Base-by-base conservation (phyloP, 2,329 filamentous ascomycete species). In the Clonostachys byssicola region DNA sequence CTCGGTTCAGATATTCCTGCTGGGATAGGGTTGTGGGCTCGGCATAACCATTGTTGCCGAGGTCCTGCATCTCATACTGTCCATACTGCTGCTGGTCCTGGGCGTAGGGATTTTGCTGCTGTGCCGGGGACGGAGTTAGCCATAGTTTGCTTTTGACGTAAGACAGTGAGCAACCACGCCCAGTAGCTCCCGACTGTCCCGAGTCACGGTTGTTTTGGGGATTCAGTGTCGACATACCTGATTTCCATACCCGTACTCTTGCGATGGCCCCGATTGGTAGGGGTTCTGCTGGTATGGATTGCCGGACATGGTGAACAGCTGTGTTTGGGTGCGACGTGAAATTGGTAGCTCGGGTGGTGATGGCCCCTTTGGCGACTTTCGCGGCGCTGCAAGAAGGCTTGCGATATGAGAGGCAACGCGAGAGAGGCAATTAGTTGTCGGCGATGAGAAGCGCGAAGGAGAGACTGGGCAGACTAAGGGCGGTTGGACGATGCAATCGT, bases 1-100 rank as follows among this genome's bases (percentile, higher is more conserved):
- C 81, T 64, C 84, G 84, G 56, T 72, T 65, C 53, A 90, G 77
- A 68, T 88, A 90, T 53, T 88, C 85, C 52, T 78, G 72, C 61
- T 85, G 82, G 46, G 76, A 76, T 13, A 49, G 9, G 42, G 41
- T 38, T 49, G 42, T 56, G 55, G 51, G 60, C 56, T 53, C 68
- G 48, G 53, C 55, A 48, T 51, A 52, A 38, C 43, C 39, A 44
- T 49, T 52, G 64, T 51, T 58, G 60, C 67, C 66, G 57, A 80
- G 79, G 51, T 74, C 69, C 54, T 79, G 75, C 68, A 84, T 61
- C 65, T 80, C 80, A 57, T 78, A 78, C 58, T 73, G 70, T 46
- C 72, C 65, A 58, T 71, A 62, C 18, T 54, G 54, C 55, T 52
- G 51, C 55, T 52, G 46, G 42, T 59, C 54, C 48, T 62, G 58